Evolutionary conservation across 2,329 filamentous ascomycete species (phyloP).

Genomic region (Chaetoscypha palmicola): DNA sequence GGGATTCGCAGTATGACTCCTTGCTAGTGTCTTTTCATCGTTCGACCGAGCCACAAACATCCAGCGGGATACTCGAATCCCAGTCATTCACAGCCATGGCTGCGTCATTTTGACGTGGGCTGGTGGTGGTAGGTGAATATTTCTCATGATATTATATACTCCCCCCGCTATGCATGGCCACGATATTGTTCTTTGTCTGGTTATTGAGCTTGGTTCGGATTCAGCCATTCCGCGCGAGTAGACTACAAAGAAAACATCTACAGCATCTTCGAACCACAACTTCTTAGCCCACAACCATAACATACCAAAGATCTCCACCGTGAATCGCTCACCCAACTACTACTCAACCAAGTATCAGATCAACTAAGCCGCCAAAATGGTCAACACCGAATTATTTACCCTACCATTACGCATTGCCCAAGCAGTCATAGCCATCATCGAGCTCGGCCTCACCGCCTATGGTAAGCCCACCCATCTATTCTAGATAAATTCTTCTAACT

Average conservation of each 20-base stretch:
- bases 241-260: too few relatives aligned
- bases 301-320: background rate
- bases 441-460: constrained; percentile 69
- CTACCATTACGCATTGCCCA: constrained; percentile 61
- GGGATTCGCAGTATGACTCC: background rate
- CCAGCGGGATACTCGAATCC: background rate
- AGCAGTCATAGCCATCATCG: constrained; percentile 61
- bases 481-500: background rate
- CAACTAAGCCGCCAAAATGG: constrained; percentile 1
- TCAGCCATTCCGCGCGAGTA: too few relatives aligned
- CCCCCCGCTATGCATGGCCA: background rate
- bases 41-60: background rate
- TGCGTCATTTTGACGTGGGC: background rate
- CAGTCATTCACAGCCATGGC: background rate
- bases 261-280: too few relatives aligned
- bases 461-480: constrained; percentile 41
- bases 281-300: background rate
- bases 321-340: background rate
- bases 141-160: background rate
- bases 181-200: too few relatives aligned
- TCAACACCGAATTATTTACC: constrained; percentile 37
- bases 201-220: too few relatives aligned
- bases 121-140: too few relatives aligned
- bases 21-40: background rate
- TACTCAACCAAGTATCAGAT: too few relatives aligned